Conservation (phyloP, 345 rosid genomes). For the Hibiscus syriacus region DNA sequence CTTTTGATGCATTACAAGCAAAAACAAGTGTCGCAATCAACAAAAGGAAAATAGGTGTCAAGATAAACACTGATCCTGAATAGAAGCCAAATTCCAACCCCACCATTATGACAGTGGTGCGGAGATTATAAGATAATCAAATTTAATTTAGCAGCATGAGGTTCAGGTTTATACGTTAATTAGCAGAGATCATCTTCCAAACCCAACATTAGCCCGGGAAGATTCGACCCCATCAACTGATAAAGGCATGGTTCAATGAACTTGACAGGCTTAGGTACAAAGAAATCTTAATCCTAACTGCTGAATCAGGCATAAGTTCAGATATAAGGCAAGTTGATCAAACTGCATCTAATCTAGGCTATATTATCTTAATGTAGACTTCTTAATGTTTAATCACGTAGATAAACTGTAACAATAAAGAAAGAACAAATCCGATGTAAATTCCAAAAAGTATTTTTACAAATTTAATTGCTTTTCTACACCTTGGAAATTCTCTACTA, state of each 20-base stretch:
- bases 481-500: background rate
- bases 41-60: background rate
- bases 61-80: background rate
- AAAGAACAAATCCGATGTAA: background rate
- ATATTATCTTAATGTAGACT: background rate
- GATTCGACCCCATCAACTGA: background rate
- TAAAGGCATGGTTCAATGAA: background rate
- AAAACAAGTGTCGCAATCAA: background rate
- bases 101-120: background rate
- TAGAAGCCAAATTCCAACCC: background rate
- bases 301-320: background rate
- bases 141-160: background rate
- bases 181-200: background rate
- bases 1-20: background rate
- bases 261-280: background rate
- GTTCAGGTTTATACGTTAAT: background rate
- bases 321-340: conserved; percentile 34
- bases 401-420: background rate
- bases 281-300: background rate
- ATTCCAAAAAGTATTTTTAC: background rate
- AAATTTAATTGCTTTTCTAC: background rate
- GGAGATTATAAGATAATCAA: background rate
- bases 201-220: background rate
- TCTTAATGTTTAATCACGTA: background rate
- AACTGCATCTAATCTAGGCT: conserved; percentile 33